A percentile compares a stretch with the other conserved stretches of the same genome.
Conservation (phyloP, 1,284 basidiomycete species). For the Rugosomyces carneus region DNA sequence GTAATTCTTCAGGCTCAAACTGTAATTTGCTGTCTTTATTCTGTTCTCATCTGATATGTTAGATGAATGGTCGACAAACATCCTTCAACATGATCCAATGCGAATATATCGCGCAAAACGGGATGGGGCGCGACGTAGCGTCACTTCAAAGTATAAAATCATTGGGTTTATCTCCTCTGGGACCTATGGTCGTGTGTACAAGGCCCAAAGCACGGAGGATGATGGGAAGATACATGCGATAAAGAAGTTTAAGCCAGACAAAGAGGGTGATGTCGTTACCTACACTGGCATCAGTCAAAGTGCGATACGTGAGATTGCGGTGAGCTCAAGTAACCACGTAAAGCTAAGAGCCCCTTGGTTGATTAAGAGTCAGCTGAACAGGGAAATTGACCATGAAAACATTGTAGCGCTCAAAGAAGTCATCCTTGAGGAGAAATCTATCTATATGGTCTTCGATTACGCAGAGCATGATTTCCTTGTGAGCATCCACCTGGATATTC, state of each 20-base stretch:
- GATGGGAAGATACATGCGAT: constrained; percentile 82
- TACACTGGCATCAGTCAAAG: constrained; percentile 98
- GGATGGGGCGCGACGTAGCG: constrained; percentile 61
- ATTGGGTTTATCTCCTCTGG: constrained; percentile 97
- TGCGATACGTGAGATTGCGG: constrained; percentile 93
- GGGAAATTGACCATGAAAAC: constrained; percentile 92
- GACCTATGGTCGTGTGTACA: constrained; percentile 98
- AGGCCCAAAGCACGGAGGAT: constrained; percentile 77
- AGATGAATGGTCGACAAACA: constrained; percentile 34
- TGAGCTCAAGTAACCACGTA: constrained; percentile 35
- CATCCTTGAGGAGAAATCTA: constrained; percentile 95
- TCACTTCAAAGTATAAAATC: constrained; percentile 83
- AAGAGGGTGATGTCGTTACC: constrained; percentile 88
- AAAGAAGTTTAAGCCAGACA: constrained; percentile 99
- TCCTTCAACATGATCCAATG: constrained; percentile 68
- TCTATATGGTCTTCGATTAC: constrained; percentile 99
- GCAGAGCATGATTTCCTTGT: constrained; percentile 98
- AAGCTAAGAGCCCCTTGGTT: background rate
- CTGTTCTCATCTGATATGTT: constrained; percentile 15
- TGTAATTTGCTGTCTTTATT: background rate
- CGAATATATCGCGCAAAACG: constrained; percentile 76
- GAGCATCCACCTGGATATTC: constrained; percentile 25
- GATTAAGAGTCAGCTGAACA: constrained; percentile 64
- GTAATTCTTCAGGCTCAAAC: background rate
- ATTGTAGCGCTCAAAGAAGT: constrained; percentile 90